Conservation (phyloP, 148 eudicot genomes). For the Chenopodium berlandieri region DNA sequence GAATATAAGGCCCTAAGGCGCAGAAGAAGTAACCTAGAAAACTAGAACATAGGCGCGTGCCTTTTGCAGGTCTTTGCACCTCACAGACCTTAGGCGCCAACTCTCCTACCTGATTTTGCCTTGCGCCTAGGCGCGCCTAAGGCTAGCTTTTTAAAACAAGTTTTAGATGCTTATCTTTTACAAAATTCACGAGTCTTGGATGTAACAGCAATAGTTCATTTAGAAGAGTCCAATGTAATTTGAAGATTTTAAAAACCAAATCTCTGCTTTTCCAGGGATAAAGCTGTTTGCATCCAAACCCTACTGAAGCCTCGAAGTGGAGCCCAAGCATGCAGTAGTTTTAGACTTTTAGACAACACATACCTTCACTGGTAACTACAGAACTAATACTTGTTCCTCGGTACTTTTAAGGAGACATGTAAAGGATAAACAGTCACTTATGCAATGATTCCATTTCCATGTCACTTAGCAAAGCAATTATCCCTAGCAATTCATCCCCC, state of each 20-base stretch:
- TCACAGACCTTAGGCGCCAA: no score
- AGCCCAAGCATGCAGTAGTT: background rate
- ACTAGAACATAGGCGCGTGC: no score
- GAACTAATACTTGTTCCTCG: background rate
- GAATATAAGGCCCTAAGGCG: no score
- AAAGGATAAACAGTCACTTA: slow-evolving; percentile 8
- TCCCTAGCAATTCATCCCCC: background rate
- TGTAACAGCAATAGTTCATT: background rate
- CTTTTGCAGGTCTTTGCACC: no score
- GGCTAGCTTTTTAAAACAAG: no score
- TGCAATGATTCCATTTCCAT: background rate
- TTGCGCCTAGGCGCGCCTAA: no score
- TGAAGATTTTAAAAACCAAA: no score
- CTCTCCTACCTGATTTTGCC: no score
- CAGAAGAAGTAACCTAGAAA: no score
- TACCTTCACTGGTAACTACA: background rate
- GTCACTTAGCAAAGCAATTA: background rate
- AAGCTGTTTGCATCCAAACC: background rate
- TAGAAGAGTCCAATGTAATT: background rate
- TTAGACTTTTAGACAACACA: background rate
- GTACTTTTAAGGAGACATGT: background rate
- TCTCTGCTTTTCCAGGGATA: no score
- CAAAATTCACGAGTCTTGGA: background rate
- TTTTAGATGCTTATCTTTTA: background rate
- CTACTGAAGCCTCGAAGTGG: background rate